These are phyloP conservation scores for Cadophora sp. DNA, from an alignment of 2,329 filamentous ascomycete genomes.

Conservation along the genomic window DNA sequence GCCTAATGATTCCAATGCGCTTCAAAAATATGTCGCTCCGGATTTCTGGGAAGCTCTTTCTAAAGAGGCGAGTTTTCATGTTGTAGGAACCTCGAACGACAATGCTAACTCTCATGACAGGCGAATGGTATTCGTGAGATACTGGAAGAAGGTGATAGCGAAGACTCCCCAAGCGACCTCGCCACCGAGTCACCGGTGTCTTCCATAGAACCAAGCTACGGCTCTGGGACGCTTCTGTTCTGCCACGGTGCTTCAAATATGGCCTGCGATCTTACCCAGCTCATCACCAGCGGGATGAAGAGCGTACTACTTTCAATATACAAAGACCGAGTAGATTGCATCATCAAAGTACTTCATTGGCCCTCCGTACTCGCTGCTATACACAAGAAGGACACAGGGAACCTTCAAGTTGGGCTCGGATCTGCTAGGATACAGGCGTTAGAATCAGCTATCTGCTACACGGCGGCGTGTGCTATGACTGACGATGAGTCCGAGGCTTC, in stretches of 20 bases:
- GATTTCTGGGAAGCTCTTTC: slow-evolving; percentile 27
- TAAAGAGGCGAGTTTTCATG: slow-evolving; percentile 12
- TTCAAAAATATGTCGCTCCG: slow-evolving; percentile 19
- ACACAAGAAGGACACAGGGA: background rate
- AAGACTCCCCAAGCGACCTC: slow-evolving; percentile 8
- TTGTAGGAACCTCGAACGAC: background rate
- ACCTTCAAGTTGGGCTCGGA: background rate
- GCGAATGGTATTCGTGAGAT: slow-evolving; percentile 25
- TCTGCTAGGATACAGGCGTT: slow-evolving; percentile 13
- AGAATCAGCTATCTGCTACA: slow-evolving; percentile 22
- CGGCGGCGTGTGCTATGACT: slow-evolving; percentile 17
- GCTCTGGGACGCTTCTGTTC: slow-evolving; percentile 2
- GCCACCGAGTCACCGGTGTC: background rate
- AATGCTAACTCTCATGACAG: slow-evolving; percentile 1
- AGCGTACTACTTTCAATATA: slow-evolving; percentile 17
- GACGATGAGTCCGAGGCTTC: slow-evolving; percentile 17
- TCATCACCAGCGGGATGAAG: slow-evolving; percentile 6
- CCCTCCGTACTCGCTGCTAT: slow-evolving; percentile 15
- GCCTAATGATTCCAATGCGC: background rate
- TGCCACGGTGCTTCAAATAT: too few relatives aligned
- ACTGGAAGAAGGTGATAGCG: slow-evolving; percentile 19
- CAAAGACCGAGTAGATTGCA: slow-evolving; percentile 18
- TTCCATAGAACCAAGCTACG: background rate
- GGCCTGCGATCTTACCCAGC: background rate
- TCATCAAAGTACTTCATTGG: slow-evolving; percentile 27